These are phyloP conservation scores for Nepenthes gracilis DNA, from an alignment of 148 eudicot species.

Conservation along the genomic window DNA sequence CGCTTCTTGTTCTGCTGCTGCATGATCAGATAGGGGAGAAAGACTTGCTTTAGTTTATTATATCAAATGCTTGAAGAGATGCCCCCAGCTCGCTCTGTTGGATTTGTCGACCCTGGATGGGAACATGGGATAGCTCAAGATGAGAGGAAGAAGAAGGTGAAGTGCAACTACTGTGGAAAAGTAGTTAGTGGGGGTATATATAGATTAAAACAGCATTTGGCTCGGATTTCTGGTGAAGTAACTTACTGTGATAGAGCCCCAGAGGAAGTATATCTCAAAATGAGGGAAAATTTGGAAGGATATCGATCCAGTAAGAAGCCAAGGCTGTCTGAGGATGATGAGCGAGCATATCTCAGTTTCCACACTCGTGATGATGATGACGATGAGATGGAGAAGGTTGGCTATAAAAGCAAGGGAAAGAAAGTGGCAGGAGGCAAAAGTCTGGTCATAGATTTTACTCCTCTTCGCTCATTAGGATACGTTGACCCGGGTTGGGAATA, in stretches of 20 bases:
- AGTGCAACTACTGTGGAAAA: slow-evolving; percentile 93
- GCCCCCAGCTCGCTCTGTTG: slow-evolving; percentile 59
- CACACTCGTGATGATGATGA: slow-evolving; percentile 43
- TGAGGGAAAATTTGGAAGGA: slow-evolving; percentile 78
- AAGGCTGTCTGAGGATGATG: slow-evolving; percentile 54
- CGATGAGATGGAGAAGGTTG: slow-evolving; percentile 46
- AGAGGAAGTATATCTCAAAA: slow-evolving; percentile 69
- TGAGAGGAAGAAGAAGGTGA: slow-evolving; percentile 84
- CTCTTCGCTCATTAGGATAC: slow-evolving; percentile 88
- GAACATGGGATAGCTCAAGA: slow-evolving; percentile 94
- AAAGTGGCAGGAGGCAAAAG: slow-evolving; percentile 46
- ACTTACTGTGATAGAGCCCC: slow-evolving; percentile 92
- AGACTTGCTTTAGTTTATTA: too few species aligned
- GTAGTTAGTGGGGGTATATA: slow-evolving; percentile 95
- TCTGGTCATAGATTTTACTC: slow-evolving; percentile 50
- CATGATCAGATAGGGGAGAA: too few species aligned
- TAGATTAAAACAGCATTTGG: slow-evolving; percentile 87
- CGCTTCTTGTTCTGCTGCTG: too few species aligned
- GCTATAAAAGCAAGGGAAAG: slow-evolving; percentile 63
- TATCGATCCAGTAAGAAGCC: slow-evolving; percentile 64
- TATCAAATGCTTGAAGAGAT: slow-evolving; percentile 27
- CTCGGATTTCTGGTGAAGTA: slow-evolving; percentile 92
- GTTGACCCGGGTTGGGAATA: slow-evolving; percentile 99
- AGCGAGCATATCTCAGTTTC: slow-evolving; percentile 48
- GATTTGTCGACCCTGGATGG: slow-evolving; percentile 93